phyloP scores from a whole-genome alignment of 164 flowering plant species.

The Cinnamomum chago region DNA sequence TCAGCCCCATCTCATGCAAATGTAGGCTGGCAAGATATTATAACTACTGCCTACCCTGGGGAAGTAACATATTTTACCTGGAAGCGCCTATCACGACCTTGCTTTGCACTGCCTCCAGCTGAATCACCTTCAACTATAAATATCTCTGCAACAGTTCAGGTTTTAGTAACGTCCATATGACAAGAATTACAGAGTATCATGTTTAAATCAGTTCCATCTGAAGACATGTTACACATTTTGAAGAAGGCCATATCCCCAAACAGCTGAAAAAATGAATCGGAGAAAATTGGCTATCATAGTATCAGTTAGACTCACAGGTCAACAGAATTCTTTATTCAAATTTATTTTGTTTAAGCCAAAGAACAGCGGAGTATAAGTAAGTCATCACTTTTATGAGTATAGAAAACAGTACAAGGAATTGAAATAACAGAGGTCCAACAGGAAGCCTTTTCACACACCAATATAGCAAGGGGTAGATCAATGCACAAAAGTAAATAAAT shows the following conservation, averaged over 20 bases:
- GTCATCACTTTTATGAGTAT: background rate
- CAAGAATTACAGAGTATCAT: no score
- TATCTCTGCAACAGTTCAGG: slow-evolving; percentile 51
- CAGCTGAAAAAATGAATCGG: no score
- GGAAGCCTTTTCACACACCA: background rate
- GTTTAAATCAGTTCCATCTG: no score
- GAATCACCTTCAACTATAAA: slow-evolving; percentile 99
- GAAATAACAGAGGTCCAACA: background rate
- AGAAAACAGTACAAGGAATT: background rate
- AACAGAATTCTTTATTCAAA: background rate
- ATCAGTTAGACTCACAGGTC: background rate
- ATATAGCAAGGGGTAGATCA: no score
- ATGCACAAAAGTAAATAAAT: no score
- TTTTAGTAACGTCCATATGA: no score
- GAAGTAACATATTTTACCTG: slow-evolving; percentile 50
- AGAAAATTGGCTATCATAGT: background rate
- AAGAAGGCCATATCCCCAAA: no score
- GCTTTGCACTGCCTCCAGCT: slow-evolving; percentile 99
- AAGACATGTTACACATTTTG: no score
- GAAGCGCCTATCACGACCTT: slow-evolving; percentile 96
- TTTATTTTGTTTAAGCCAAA: background rate
- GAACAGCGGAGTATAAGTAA: background rate
- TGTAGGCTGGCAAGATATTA: background rate
- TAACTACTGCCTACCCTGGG: background rate
- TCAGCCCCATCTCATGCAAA: background rate